Evolutionary conservation across 495 filamentous ascomycete species (phyloP).

Genomic region (Cairneyella variabilis): DNA sequence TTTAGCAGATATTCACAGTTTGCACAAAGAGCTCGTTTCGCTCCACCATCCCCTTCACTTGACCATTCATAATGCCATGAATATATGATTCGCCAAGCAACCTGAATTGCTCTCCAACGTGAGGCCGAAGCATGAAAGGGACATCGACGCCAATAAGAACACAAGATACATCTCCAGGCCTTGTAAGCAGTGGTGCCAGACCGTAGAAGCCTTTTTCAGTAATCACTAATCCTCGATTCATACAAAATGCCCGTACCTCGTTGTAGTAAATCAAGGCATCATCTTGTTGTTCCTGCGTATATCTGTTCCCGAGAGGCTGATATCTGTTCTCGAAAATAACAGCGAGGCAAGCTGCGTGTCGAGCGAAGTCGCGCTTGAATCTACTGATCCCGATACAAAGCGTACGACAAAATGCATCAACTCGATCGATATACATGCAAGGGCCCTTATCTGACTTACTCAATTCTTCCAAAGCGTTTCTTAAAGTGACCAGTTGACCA

Average conservation of each 20-base stretch:
- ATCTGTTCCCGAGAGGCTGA: background rate
- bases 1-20: background rate
- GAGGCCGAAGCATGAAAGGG: slow-evolving; percentile 7
- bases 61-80: slow-evolving; percentile 8
- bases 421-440: background rate
- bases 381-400: background rate
- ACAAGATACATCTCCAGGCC: slow-evolving; percentile 4
- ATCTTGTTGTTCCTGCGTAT: background rate
- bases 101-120: background rate
- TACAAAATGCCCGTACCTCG: background rate
- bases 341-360: background rate
- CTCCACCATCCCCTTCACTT: slow-evolving; percentile 3
- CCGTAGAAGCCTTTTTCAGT: slow-evolving; percentile 4
- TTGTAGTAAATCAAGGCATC: slow-evolving; percentile 4
- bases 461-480: background rate
- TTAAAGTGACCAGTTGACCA: background rate
- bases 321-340: background rate
- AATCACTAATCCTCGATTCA: background rate
- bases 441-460: background rate
- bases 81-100: slow-evolving; percentile 8
- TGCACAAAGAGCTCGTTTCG: slow-evolving; percentile 3
- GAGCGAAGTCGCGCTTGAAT: background rate
- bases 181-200: background rate
- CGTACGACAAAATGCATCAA: slow-evolving; percentile 1
- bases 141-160: slow-evolving; percentile 3